Evolutionary conservation across 2,329 filamentous ascomycete species (phyloP).

Genomic region (Fusarium xylarioides): DNA sequence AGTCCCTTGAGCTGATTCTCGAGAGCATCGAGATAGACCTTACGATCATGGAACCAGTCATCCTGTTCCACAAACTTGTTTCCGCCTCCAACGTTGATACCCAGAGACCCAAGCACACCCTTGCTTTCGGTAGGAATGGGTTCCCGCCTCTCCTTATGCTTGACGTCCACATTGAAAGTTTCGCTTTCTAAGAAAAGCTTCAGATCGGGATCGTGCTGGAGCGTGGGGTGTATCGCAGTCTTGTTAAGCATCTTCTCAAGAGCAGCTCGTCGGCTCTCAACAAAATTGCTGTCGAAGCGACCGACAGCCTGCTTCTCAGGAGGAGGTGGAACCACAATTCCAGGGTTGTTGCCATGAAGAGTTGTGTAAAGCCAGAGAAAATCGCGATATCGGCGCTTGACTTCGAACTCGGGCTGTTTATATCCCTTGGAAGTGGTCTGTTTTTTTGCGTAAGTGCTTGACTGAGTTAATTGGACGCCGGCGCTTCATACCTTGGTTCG

Average conservation of each 20-base stretch:
- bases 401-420: constrained; percentile 88
- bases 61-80: constrained; percentile 98
- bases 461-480: neutral
- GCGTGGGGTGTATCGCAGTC: constrained; percentile 84
- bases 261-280: constrained; percentile 89
- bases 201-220: constrained; percentile 92
- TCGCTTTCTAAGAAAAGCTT: constrained; percentile 98
- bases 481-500: constrained; percentile 76
- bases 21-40: constrained; percentile 91
- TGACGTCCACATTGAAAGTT: constrained; percentile 93
- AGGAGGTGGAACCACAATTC: constrained; percentile 92
- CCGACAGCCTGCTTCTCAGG: constrained; percentile 98
- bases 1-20: constrained; percentile 91
- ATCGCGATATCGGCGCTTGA: constrained; percentile 93
- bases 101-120: constrained; percentile 87
- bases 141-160: constrained; percentile 95
- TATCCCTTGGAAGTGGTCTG: constrained; percentile 97
- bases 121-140: constrained; percentile 89
- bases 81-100: constrained; percentile 77
- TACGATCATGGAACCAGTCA: constrained; percentile 98
- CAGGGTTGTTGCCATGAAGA: constrained; percentile 92
- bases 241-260: constrained; percentile 99
- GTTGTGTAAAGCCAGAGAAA: constrained; percentile 98
- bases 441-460: constrained; percentile 5
- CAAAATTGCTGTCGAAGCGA: constrained; percentile 95